These are phyloP conservation scores for Ceratobasidium sp. DNA, from an alignment of 1,284 basidiomycete species.

Conservation along the genomic window DNA sequence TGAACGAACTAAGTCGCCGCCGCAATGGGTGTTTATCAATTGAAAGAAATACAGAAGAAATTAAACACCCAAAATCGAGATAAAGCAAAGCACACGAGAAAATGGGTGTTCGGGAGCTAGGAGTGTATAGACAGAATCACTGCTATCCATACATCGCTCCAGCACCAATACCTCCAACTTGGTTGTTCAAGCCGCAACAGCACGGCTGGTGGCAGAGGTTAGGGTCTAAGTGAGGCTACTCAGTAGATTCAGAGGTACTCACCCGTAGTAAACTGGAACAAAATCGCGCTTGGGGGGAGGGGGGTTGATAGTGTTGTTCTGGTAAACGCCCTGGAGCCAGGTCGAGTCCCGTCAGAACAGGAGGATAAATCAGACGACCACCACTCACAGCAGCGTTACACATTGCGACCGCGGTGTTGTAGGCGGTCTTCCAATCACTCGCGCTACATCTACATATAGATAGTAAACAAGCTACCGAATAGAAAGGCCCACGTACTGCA, in stretches of 20 bases:
- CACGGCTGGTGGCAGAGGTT: too few relatives aligned
- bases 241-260: neutral
- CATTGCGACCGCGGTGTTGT: slow-evolving; percentile 10
- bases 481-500: neutral
- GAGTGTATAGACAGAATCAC: too few relatives aligned
- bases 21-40: too few relatives aligned
- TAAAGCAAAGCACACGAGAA: too few relatives aligned
- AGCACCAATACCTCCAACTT: too few relatives aligned
- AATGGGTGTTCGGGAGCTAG: too few relatives aligned
- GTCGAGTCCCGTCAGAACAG: neutral
- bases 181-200: too few relatives aligned
- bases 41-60: too few relatives aligned
- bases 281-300: slow-evolving; percentile 3
- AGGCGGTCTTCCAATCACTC: slow-evolving; percentile 27
- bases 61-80: too few relatives aligned
- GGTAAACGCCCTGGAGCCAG: neutral
- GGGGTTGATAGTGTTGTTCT: neutral
- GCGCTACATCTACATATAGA: neutral
- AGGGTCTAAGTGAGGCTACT: too few relatives aligned
- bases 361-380: neutral
- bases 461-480: neutral
- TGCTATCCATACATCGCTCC: too few relatives aligned
- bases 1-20: too few relatives aligned
- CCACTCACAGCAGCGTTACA: slow-evolving; percentile 20
- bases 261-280: slow-evolving; percentile 1